Conservation (phyloP, 768 basidiomycete genomes). For the Hypholoma sublateritium region DNA sequence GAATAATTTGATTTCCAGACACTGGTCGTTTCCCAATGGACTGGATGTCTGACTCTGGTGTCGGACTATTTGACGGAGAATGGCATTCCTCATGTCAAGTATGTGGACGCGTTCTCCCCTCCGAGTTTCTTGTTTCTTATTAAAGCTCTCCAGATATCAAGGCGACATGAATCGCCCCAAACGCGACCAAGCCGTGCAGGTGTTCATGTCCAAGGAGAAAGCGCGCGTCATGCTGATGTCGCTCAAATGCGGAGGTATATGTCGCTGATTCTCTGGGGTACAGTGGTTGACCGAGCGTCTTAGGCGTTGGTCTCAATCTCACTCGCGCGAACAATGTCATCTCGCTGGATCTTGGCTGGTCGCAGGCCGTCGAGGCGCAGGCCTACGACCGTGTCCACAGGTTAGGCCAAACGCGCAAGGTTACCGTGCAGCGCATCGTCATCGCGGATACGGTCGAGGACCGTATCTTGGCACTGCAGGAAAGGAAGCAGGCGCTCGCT, state of each 20-base stretch:
- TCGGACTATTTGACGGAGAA: constrained; percentile 58
- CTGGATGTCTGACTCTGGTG: constrained; percentile 60
- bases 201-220: constrained; percentile 62
- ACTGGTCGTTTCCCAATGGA: constrained; percentile 74
- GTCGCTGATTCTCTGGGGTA: background rate
- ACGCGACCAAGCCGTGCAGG: constrained; percentile 53
- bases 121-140: background rate
- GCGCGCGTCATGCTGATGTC: constrained; percentile 63
- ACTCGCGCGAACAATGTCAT: constrained; percentile 67
- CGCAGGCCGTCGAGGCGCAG: constrained; percentile 60
- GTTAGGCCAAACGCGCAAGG: constrained; percentile 52
- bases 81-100: constrained; percentile 57
- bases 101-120: constrained; percentile 9
- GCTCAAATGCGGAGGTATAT: constrained; percentile 57
- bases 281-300: background rate
- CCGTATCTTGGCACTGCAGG: constrained; percentile 64
- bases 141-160: constrained; percentile 44
- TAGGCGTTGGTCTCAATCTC: constrained; percentile 55
- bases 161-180: constrained; percentile 55
- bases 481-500: constrained; percentile 60
- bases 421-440: constrained; percentile 55
- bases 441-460: constrained; percentile 66
- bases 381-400: constrained; percentile 62
- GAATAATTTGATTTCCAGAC: constrained; percentile 31
- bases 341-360: constrained; percentile 64